Percentiles rank a stretch among this genome's conserved stretches.
phyloP scores from a whole-genome alignment of 2,329 filamentous ascomycete species.

The Dactylella cylindrospora region DNA sequence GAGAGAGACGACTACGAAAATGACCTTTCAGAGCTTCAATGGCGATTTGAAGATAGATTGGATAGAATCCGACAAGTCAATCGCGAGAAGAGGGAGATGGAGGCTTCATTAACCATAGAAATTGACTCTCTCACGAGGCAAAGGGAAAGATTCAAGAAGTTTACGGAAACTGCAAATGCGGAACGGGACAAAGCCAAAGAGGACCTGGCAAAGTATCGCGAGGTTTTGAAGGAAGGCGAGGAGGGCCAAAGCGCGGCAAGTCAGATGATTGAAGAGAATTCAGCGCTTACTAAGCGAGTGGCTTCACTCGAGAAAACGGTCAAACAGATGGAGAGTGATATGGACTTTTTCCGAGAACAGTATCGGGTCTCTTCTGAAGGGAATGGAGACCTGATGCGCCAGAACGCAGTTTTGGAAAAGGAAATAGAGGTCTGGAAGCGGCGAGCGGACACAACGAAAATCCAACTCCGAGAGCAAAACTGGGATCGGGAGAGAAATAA shows the following conservation, averaged over 20 bases:
- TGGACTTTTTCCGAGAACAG: slow-evolving; percentile 14
- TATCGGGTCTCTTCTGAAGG: slow-evolving; percentile 11
- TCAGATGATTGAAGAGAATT: slow-evolving; percentile 15
- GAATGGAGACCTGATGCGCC: neutral
- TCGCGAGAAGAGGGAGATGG: no score
- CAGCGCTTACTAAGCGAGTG: slow-evolving; percentile 8
- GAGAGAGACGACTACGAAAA: slow-evolving; percentile 18
- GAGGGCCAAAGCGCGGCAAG: slow-evolving; percentile 2
- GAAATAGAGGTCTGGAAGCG: slow-evolving; percentile 2
- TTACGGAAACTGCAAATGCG: slow-evolving; percentile 2
- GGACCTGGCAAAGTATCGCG: slow-evolving; percentile 7
- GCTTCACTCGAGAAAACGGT: slow-evolving; percentile 5
- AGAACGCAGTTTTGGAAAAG: slow-evolving; percentile 14
- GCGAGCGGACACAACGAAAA: slow-evolving; percentile 20
- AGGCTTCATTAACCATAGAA: no score
- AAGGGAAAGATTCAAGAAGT: slow-evolving; percentile 6
- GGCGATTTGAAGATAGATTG: slow-evolving; percentile 14
- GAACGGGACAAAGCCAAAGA: slow-evolving; percentile 14
- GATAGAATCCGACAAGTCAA: slow-evolving; percentile 19
- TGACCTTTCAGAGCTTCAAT: slow-evolving; percentile 3
- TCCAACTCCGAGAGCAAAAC: slow-evolving; percentile 16
- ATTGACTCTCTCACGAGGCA: slow-evolving; percentile 4
- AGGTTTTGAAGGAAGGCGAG: slow-evolving; percentile 5
- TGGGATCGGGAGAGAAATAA: slow-evolving; percentile 19
- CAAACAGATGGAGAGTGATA: neutral